phyloP scores from a whole-genome alignment of 345 rosid species.

The Euclidium syriacum region DNA sequence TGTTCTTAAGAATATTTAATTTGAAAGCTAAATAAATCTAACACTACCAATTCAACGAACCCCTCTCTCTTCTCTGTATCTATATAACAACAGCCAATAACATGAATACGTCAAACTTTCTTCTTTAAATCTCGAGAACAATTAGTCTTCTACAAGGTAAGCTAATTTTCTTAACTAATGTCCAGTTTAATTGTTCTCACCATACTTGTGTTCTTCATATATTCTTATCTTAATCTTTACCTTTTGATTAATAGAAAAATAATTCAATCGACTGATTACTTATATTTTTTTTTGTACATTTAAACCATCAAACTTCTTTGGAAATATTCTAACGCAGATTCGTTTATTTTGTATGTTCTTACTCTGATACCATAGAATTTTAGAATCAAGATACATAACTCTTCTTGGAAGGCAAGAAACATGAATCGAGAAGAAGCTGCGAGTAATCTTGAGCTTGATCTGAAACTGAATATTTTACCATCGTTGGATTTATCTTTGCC shows the following conservation, averaged over 20 bases:
- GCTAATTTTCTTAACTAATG: conserved; percentile 1
- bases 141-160: conserved; percentile 23
- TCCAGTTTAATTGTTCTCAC: background rate
- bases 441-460: conserved; percentile 26
- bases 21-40: conserved; percentile 28
- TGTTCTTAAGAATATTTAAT: conserved; percentile 7
- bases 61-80: background rate
- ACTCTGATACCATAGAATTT: background rate
- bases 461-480: conserved; percentile 10
- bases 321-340: background rate
- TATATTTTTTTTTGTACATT: background rate
- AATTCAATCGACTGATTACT: background rate
- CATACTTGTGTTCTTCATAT: background rate
- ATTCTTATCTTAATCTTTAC: background rate
- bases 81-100: conserved; percentile 11
- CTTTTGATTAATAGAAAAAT: background rate
- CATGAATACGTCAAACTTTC: conserved; percentile 19
- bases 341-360: background rate
- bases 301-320: background rate
- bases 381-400: background rate
- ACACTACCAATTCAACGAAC: conserved; percentile 1
- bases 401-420: conserved; percentile 17
- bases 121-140: conserved; percentile 12
- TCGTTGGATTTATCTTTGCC: conserved; percentile 25
- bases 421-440: conserved; percentile 25